Conservation (phyloP, 2,329 filamentous ascomycete species). For the Pyricularia sp. region DNA sequence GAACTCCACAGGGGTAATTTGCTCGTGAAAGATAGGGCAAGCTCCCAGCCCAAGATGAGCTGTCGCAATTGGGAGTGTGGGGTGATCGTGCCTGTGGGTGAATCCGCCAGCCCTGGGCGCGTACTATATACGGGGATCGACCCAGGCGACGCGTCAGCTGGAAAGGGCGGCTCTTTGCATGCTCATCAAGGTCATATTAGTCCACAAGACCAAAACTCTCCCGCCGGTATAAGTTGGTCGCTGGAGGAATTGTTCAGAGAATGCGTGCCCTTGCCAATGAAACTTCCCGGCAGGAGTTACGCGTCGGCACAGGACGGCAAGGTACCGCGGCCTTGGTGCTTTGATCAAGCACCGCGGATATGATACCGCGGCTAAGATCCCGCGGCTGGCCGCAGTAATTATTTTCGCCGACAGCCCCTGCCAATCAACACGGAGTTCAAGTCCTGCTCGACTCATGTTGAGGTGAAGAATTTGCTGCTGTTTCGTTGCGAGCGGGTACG, state of each 20-base stretch:
- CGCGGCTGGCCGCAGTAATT: too few relatives aligned
- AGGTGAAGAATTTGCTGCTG: neutral
- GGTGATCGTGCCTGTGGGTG: slow-evolving; percentile 53
- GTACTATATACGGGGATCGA: neutral
- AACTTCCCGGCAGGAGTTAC: slow-evolving; percentile 41
- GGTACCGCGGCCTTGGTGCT: slow-evolving; percentile 28
- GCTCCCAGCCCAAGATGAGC: slow-evolving; percentile 59
- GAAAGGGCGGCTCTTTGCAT: neutral
- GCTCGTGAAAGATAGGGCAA: slow-evolving; percentile 54
- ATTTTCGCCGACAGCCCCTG: neutral
- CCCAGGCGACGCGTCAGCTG: neutral
- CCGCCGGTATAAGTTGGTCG: neutral
- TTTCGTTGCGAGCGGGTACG: neutral
- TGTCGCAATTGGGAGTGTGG: slow-evolving; percentile 96
- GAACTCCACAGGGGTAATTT: slow-evolving; percentile 50
- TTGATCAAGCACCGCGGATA: slow-evolving; percentile 8
- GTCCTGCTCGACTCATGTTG: neutral
- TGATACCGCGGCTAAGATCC: neutral
- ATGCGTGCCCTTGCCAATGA: slow-evolving; percentile 50
- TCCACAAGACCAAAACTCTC: slow-evolving; percentile 2
- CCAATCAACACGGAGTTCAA: neutral
- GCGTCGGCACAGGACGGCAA: slow-evolving; percentile 17
- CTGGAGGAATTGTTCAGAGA: slow-evolving; percentile 37
- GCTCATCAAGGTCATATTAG: neutral
- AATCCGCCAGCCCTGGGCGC: slow-evolving; percentile 6